Conservation (phyloP, 2,329 filamentous ascomycete genomes). For the Pseudofabraea citricarpa region DNA sequence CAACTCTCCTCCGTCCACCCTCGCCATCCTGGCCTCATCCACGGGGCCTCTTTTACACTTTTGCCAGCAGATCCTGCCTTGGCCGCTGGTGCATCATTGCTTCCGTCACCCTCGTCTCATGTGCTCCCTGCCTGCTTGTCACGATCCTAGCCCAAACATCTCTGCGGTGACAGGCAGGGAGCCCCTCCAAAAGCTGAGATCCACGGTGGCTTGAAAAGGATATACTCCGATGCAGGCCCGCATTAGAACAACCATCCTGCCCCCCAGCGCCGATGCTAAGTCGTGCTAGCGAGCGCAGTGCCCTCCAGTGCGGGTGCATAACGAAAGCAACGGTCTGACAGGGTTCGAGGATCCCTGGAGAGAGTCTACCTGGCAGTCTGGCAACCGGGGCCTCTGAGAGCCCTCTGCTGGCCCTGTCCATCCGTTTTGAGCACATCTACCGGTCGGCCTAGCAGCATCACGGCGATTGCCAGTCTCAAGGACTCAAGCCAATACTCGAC, state of each 20-base stretch:
- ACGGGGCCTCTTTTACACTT: no score
- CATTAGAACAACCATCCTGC: constrained; percentile 23
- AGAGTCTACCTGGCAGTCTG: constrained; percentile 10
- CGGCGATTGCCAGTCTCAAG: constrained; percentile 19
- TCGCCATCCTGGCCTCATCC: no score
- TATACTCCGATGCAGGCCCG: constrained; percentile 25
- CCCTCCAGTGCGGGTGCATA: constrained; percentile 20
- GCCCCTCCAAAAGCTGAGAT: constrained; percentile 20
- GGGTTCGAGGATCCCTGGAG: constrained; percentile 19
- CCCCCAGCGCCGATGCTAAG: constrained; percentile 19
- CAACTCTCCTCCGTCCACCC: no score
- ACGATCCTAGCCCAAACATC: constrained; percentile 25
- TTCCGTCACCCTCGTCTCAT: constrained; percentile 29
- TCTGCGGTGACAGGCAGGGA: constrained; percentile 23
- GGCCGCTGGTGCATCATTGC: constrained; percentile 18
- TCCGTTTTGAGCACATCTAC: constrained; percentile 21
- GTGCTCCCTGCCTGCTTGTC: constrained; percentile 21
- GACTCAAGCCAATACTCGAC: constrained; percentile 13
- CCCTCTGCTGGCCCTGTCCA: constrained; percentile 3
- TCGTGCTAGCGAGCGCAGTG: constrained; percentile 8
- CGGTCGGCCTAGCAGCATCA: constrained; percentile 14
- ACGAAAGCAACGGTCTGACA: constrained; percentile 20
- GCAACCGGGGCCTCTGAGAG: constrained; percentile 15
- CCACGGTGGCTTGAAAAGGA: constrained; percentile 21
- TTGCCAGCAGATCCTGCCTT: constrained; percentile 19